Conservation (phyloP, 306 rosid species). For the Malus sylvestris region DNA sequence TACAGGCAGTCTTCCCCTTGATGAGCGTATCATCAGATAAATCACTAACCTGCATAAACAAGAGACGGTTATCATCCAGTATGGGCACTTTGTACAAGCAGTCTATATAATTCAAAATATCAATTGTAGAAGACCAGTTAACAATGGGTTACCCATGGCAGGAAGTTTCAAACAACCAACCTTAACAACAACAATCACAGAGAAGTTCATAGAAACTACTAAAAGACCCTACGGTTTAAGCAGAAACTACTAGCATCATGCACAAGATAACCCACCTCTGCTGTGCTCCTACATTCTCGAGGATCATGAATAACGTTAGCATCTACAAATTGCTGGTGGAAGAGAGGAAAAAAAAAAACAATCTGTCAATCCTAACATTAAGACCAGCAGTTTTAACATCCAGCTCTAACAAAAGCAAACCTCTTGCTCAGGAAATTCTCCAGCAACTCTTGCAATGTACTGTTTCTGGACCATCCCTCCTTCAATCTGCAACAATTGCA, state of each 20-base stretch:
- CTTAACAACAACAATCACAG: background rate
- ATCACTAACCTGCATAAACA: conserved; percentile 41
- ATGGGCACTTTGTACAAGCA: background rate
- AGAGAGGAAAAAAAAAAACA: conserved; percentile 10
- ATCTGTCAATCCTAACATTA: background rate
- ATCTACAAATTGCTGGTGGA: conserved; percentile 59
- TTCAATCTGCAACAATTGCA: conserved; percentile 59
- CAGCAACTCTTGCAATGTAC: conserved; percentile 71
- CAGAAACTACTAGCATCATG: background rate
- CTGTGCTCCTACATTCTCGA: conserved; percentile 83
- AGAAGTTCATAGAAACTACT: background rate
- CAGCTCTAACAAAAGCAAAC: conserved; percentile 34
- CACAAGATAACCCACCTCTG: conserved; percentile 46
- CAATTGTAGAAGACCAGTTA: background rate
- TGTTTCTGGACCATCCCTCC: conserved; percentile 74
- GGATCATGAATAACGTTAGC: conserved; percentile 73
- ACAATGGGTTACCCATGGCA: background rate
- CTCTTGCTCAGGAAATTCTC: conserved; percentile 65
- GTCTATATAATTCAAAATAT: background rate
- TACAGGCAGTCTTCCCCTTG: conserved; percentile 66
- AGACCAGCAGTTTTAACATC: background rate
- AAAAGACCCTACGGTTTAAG: background rate
- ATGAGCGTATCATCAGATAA: conserved; percentile 20
- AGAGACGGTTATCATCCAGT: conserved; percentile 18
- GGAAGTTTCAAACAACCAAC: background rate